Percentiles rank a stretch among this genome's conserved stretches.
Conservation (phyloP, 495 filamentous ascomycete genomes). For the Pyrenula massariospora region DNA sequence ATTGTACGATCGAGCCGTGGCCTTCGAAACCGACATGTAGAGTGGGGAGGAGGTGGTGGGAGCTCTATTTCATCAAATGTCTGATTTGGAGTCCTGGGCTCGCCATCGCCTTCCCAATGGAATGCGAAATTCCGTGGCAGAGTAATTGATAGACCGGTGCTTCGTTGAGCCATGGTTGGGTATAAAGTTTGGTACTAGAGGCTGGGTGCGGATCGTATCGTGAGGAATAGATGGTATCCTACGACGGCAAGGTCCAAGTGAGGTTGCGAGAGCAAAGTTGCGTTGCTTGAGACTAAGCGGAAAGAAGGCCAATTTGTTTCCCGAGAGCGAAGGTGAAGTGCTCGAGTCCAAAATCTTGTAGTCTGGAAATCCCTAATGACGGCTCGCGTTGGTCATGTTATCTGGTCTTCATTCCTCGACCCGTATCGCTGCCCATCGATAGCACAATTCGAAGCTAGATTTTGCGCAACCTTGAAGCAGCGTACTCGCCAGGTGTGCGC, state of each 20-base stretch:
- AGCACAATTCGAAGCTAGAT: too few species aligned
- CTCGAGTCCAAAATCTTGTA: too few species aligned
- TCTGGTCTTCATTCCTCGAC: too few species aligned
- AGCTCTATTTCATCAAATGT: slow-evolving; percentile 26
- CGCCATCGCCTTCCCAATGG: slow-evolving; percentile 36
- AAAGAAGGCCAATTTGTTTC: too few species aligned
- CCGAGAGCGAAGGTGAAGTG: too few species aligned
- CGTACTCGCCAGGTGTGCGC: neutral
- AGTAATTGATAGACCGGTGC: slow-evolving; percentile 47
- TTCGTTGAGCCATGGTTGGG: slow-evolving; percentile 33
- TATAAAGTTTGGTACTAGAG: neutral
- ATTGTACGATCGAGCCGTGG: slow-evolving; percentile 30
- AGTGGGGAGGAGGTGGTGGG: slow-evolving; percentile 38
- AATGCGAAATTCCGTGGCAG: slow-evolving; percentile 56
- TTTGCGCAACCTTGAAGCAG: neutral
- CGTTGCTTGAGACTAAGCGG: slow-evolving; percentile 1
- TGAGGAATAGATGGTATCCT: neutral
- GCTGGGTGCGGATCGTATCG: neutral
- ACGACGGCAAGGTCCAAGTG: neutral
- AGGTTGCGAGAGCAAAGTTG: neutral
- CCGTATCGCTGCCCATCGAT: too few species aligned
- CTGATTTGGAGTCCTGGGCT: slow-evolving; percentile 49
- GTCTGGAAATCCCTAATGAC: too few species aligned
- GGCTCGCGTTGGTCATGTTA: too few species aligned
- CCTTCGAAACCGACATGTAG: slow-evolving; percentile 34